A percentile compares a stretch with the other conserved stretches of the same genome.
Evolutionary conservation across 805 yeast species (phyloP).

Genomic region (Kodamaea sagamina): DNA sequence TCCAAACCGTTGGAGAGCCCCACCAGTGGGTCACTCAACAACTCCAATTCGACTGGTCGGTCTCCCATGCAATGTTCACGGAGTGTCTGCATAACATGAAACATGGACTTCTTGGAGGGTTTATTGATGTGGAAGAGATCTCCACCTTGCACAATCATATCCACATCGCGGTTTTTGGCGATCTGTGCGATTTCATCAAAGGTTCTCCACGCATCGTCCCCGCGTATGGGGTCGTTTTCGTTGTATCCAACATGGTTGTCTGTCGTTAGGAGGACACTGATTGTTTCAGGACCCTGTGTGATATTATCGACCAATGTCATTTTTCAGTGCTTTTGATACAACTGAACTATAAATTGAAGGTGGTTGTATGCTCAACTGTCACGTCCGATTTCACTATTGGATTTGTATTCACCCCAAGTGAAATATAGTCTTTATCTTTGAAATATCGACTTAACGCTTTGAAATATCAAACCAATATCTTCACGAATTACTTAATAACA

Average conservation of each 20-base stretch:
- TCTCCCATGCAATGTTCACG: constrained; percentile 79
- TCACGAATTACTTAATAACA: no score
- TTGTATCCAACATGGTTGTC: constrained; percentile 96
- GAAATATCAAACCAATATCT: no score
- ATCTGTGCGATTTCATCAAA: constrained; percentile 79
- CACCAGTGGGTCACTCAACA: constrained; percentile 73
- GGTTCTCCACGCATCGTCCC: constrained; percentile 86
- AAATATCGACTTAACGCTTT: no score
- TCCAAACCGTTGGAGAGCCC: constrained; percentile 65
- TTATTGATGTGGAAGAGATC: constrained; percentile 90
- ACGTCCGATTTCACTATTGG: no score
- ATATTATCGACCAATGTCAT: constrained; percentile 24
- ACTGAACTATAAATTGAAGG: no score
- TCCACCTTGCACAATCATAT: constrained; percentile 89
- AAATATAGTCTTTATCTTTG: no score
- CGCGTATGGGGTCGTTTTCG: constrained; percentile 86
- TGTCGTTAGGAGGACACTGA: constrained; percentile 79
- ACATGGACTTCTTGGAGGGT: constrained; percentile 84
- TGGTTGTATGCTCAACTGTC: no score
- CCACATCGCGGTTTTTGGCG: constrained; percentile 72
- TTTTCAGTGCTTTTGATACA: no score
- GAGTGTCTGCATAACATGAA: constrained; percentile 73
- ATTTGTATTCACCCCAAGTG: no score
- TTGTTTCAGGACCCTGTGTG: constrained; percentile 62
- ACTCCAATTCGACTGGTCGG: constrained; percentile 80